Base-by-base conservation (phyloP, 257 asterid species). In the Perilla frutescens region DNA sequence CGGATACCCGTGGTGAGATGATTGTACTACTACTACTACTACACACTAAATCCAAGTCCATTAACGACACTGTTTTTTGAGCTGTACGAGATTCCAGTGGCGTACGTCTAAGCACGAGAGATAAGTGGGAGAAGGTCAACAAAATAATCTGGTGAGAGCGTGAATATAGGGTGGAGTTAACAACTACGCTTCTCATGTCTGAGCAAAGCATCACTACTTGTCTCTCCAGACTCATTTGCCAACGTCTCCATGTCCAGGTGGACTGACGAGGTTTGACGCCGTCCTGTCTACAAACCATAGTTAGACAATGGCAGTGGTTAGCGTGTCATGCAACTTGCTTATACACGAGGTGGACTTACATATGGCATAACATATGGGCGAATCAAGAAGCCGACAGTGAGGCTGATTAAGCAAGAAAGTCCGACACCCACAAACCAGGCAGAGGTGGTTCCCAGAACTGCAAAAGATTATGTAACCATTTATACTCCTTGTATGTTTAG, bases 191-290 rank as follows among this genome's bases (percentile, higher is more conserved):
- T 93, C 74, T 85, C 84, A 86, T 76, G 81, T 62, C 98, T 87
- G 88, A 93, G 96, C 64, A 93, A 78, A 85, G 77, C 73, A 72
- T 89, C 98, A 13, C 71, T 76, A 70, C 68, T 83, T 43, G 92
- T 81, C 84, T 93, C 93, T 83, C 96, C 97, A 83, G 90, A 78
- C 77, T 87, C 90, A 71, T 91, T 87, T 83, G 96, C 93, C 76
- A 91, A 72, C 11, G 87, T 68, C 81, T 93, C 98, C 90, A 90
- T 82, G 96, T 90, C 96, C 70, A 82, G 82, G 63, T 71, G 92
- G 59, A 14, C 44, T 57, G 82, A 79, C 5, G 89, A 58, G 48
- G 77, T 11, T 59, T 78, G 93, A 12, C 3, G 74, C 90, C 89
- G 81, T 81, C 96, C 98, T 89, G 98, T 84, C 97, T 93, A 93